A percentile compares a stretch with the other conserved stretches of the same genome.
These are phyloP conservation scores for Cercophora sp. DNA, from an alignment of 495 filamentous ascomycete species.

Conservation along the genomic window DNA sequence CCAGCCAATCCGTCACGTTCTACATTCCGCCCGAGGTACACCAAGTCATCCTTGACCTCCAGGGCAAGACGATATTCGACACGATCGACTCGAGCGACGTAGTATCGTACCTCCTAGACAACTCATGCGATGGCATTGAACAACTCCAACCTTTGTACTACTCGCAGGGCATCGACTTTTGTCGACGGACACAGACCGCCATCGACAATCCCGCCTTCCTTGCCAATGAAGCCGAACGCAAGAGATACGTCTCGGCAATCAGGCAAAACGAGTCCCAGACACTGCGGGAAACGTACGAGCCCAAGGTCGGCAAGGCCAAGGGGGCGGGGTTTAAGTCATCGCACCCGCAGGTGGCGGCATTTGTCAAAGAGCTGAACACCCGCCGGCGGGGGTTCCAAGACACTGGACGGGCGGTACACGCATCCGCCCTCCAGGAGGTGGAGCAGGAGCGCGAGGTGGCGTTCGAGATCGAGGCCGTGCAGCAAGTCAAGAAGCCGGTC, in stretches of 20 bases:
- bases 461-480: constrained; percentile 47
- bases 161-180: constrained; percentile 56
- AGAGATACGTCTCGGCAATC: constrained; percentile 21
- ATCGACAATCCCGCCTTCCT: constrained; percentile 22
- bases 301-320: constrained; percentile 14
- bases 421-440: constrained; percentile 48
- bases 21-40: constrained; percentile 42
- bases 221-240: constrained; percentile 6
- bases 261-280: constrained; percentile 37
- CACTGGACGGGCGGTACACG: constrained; percentile 31
- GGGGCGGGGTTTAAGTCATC: constrained; percentile 5
- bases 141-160: constrained; percentile 54
- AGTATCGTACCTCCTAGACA: constrained; percentile 56
- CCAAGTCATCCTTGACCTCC: constrained; percentile 41
- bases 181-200: constrained; percentile 34
- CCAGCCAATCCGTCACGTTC: constrained; percentile 34
- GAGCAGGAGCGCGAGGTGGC: constrained; percentile 50
- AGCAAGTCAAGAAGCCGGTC: constrained; percentile 39
- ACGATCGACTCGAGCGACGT: constrained; percentile 42
- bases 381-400: constrained; percentile 30
- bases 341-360: constrained; percentile 21
- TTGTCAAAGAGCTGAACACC: constrained; percentile 28
- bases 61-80: constrained; percentile 18
- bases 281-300: constrained; percentile 32
- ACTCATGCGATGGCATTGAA: constrained; percentile 54